A percentile compares a stretch with the other conserved stretches of the same genome.
phyloP scores from a whole-genome alignment of 768 basidiomycete genomes.

The Kondoa subrosea region DNA sequence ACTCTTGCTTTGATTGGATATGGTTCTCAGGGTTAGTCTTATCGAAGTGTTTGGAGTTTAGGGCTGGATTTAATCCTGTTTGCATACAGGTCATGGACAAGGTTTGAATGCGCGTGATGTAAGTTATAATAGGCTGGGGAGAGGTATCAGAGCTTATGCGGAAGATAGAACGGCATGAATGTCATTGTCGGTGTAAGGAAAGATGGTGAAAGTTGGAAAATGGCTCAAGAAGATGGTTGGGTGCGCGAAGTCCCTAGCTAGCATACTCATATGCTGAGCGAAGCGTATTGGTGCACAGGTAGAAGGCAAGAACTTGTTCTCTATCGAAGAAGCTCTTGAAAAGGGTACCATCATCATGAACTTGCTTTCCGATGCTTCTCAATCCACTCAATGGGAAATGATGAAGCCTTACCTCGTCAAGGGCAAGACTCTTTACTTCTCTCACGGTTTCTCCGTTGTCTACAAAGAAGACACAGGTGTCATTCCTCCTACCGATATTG shows the following conservation, averaged over 20 bases:
- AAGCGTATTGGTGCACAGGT: slow-evolving; percentile 40
- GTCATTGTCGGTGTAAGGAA: slow-evolving; percentile 97
- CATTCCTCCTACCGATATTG: slow-evolving; percentile 75
- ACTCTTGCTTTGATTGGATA: slow-evolving; percentile 98
- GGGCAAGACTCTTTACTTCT: slow-evolving; percentile 99
- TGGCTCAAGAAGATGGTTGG: slow-evolving; percentile 92
- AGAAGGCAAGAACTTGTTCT: slow-evolving; percentile 91
- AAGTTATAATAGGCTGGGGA: background rate
- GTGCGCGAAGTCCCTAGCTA: slow-evolving; percentile 36
- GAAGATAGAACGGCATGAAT: slow-evolving; percentile 60
- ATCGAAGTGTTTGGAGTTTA: slow-evolving; percentile 1
- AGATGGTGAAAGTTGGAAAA: slow-evolving; percentile 88
- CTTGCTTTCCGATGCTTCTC: slow-evolving; percentile 96
- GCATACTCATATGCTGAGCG: background rate
- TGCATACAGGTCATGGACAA: slow-evolving; percentile 69
- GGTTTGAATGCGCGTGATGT: slow-evolving; percentile 90
- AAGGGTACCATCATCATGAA: slow-evolving; percentile 99
- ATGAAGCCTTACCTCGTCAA: slow-evolving; percentile 90
- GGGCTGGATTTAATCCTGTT: background rate
- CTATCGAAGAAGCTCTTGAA: slow-evolving; percentile 92
- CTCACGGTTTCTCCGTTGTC: slow-evolving; percentile 97
- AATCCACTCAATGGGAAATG: slow-evolving; percentile 82
- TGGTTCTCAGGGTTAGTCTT: slow-evolving; percentile 51
- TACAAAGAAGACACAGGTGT: slow-evolving; percentile 96
- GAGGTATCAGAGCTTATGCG: background rate